Percentiles rank a stretch among this genome's conserved stretches.
These are phyloP conservation scores for Graphilbum fragrans DNA, from an alignment of 2,329 filamentous ascomycete species.

Conservation along the genomic window DNA sequence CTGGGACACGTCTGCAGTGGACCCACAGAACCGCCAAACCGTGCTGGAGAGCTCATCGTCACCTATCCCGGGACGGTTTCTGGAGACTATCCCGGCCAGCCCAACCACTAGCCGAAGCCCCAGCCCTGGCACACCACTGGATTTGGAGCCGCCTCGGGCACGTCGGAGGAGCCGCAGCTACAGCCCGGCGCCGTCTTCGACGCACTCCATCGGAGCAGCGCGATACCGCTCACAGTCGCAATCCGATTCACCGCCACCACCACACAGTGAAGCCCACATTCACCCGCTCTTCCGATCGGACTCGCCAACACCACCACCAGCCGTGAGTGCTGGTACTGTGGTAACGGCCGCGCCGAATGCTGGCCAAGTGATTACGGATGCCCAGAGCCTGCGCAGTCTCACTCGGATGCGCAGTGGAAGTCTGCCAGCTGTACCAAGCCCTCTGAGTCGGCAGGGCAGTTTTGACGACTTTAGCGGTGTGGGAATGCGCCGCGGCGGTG, in stretches of 20 bases:
- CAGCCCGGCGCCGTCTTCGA: conserved; percentile 29
- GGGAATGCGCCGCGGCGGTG: conserved; percentile 1
- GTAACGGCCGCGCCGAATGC: conserved; percentile 59
- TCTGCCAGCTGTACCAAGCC: conserved; percentile 32
- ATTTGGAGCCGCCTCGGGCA: conserved; percentile 37
- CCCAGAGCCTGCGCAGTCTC: conserved; percentile 36
- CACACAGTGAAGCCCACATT: conserved; percentile 51
- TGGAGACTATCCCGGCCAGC: conserved; percentile 62
- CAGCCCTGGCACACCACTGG: conserved; percentile 49
- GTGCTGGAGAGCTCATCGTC: conserved; percentile 37
- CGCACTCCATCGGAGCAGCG: background rate
- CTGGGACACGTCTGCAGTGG: conserved; percentile 62
- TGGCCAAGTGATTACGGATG: conserved; percentile 49
- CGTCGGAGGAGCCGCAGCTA: conserved; percentile 37
- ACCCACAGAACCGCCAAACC: conserved; percentile 46
- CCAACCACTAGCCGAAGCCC: conserved; percentile 52
- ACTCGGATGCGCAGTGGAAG: conserved; percentile 44
- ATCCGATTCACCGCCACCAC: conserved; percentile 13
- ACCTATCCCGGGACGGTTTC: conserved; percentile 28
- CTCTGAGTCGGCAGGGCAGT: conserved; percentile 36
- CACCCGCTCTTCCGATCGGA: conserved; percentile 69
- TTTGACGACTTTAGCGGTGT: conserved; percentile 30
- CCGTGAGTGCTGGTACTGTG: conserved; percentile 51
- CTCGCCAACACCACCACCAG: conserved; percentile 53
- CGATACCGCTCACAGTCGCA: conserved; percentile 12